These are phyloP conservation scores for Plasmodium billcollinsi DNA, from an alignment of 169 alveolate species.

Conservation along the genomic window DNA sequence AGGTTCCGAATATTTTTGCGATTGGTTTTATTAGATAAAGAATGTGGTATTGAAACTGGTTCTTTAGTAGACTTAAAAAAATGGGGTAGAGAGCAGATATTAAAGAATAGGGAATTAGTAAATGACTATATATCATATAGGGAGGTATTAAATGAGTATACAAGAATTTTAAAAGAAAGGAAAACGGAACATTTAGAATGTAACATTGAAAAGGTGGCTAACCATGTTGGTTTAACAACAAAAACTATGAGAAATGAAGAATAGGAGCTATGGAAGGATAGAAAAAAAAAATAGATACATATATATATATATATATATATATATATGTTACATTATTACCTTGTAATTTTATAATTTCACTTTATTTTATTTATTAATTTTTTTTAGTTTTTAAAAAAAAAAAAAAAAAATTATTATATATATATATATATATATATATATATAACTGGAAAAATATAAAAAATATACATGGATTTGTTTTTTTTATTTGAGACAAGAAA, in stretches of 20 bases:
- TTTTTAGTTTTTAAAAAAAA: too few relatives aligned
- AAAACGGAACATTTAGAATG: constrained; percentile 3
- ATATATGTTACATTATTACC: background rate
- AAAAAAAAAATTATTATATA: too few relatives aligned
- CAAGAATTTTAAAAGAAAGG: constrained; percentile 5
- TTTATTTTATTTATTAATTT: too few relatives aligned
- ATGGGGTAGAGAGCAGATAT: constrained; percentile 51
- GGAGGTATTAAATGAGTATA: constrained; percentile 40
- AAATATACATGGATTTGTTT: too few relatives aligned
- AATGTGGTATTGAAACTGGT: constrained; percentile 7
- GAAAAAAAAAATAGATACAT: background rate
- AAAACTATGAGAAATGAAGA: background rate
- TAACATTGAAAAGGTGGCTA: constrained; percentile 65
- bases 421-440: too few relatives aligned
- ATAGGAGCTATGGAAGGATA: background rate
- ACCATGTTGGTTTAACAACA: constrained; percentile 60
- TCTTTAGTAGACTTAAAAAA: constrained; percentile 19
- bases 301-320: background rate
- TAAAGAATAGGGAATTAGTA: constrained; percentile 12
- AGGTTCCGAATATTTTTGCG: constrained; percentile 25
- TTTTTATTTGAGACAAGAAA: too few relatives aligned
- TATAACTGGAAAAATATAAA: too few relatives aligned
- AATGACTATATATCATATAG: constrained; percentile 41
- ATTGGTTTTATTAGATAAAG: constrained; percentile 27
- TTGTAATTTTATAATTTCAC: too few relatives aligned